Conservation (phyloP, 106 monocot genomes). For the Ottelia alismoides region DNA sequence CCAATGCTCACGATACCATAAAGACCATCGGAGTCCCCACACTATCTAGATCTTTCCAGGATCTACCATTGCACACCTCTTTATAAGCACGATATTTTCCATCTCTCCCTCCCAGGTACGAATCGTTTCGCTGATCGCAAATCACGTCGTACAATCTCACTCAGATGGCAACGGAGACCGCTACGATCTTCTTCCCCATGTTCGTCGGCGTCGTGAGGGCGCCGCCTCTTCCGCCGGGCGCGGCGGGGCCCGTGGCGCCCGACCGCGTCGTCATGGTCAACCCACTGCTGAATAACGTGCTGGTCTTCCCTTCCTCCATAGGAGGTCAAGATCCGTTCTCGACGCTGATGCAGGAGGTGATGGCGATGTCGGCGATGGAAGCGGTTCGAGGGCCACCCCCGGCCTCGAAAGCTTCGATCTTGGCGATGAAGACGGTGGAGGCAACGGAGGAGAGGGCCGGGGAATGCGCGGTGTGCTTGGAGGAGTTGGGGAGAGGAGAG, state of each 20-base stretch:
- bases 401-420: conserved; percentile 50
- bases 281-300: not conserved
- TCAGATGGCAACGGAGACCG: no score
- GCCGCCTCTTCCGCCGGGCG: not conserved
- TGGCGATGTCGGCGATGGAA: conserved; percentile 1
- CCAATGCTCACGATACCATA: no score
- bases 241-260: conserved; percentile 1
- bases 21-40: no score
- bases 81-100: no score
- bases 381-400: conserved; percentile 28
- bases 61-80: no score
- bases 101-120: no score
- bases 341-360: conserved; percentile 1
- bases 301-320: not conserved
- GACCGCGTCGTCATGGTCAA: conserved; percentile 5
- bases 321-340: not conserved
- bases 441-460: not conserved
- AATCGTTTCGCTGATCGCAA: no score
- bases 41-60: no score
- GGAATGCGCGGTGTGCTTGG: conserved; percentile 60
- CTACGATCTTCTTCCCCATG: no score
- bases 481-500: conserved; percentile 7
- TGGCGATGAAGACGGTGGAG: conserved; percentile 32
- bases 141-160: no score
- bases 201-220: not conserved